phyloP scores from a whole-genome alignment of 352 stramenopile species.

The Phytophthora kernoviae region DNA sequence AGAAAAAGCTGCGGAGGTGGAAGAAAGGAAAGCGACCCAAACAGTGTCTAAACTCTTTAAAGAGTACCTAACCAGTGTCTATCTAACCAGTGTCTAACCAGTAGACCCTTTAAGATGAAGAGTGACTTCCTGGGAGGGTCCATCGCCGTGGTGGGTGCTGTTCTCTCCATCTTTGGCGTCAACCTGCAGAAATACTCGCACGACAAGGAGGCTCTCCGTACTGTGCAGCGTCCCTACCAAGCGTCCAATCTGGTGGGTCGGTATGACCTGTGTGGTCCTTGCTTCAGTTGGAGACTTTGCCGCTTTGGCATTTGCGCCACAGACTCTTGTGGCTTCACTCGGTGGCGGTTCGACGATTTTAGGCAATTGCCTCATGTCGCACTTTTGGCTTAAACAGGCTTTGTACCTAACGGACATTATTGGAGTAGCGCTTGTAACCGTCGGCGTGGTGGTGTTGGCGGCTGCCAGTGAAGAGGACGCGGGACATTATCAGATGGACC shows the following conservation, averaged over 20 bases:
- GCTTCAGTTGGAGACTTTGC: slow-evolving; percentile 87
- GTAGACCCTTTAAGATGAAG: slow-evolving; percentile 20
- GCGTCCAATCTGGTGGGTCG: slow-evolving; percentile 89
- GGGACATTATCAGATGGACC: slow-evolving; percentile 84
- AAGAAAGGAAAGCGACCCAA: too few species aligned
- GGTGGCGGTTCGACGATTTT: slow-evolving; percentile 84
- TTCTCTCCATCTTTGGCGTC: slow-evolving; percentile 90
- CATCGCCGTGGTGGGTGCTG: slow-evolving; percentile 74
- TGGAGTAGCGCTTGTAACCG: slow-evolving; percentile 74
- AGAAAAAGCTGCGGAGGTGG: not conserved
- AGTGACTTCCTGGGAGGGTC: slow-evolving; percentile 65
- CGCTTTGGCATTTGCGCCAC: slow-evolving; percentile 85
- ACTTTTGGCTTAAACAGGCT: slow-evolving; percentile 88
- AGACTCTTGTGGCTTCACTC: slow-evolving; percentile 85
- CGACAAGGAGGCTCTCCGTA: slow-evolving; percentile 79
- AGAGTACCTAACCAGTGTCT: too few species aligned
- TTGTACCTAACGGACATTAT: slow-evolving; percentile 86
- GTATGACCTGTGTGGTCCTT: slow-evolving; percentile 84
- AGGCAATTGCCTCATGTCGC: slow-evolving; percentile 84
- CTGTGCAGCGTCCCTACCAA: slow-evolving; percentile 76
- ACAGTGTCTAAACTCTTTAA: too few species aligned
- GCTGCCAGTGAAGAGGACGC: slow-evolving; percentile 70
- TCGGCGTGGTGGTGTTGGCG: slow-evolving; percentile 83
- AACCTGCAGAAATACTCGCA: slow-evolving; percentile 93
- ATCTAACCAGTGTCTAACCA: too few species aligned